Conservation (phyloP, 805 yeast genomes). For the Pichia californica region DNA sequence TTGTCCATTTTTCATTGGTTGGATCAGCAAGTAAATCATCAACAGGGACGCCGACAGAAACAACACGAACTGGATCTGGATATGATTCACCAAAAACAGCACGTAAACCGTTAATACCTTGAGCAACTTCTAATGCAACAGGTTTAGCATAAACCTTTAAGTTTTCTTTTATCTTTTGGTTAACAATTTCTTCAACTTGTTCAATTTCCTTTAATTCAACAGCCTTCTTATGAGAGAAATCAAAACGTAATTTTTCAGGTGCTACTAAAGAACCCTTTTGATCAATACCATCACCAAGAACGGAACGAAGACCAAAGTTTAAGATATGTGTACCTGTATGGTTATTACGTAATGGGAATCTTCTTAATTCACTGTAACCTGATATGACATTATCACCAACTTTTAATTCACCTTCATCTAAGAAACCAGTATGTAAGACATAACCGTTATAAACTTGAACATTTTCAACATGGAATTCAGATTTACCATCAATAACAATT, state of each 20-base stretch:
- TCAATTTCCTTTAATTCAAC: constrained; percentile 63
- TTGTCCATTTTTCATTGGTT: constrained; percentile 64
- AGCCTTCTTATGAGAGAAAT: constrained; percentile 89
- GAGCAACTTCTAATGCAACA: constrained; percentile 68
- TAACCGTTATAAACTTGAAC: constrained; percentile 93
- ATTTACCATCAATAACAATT: constrained; percentile 77
- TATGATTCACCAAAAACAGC: constrained; percentile 99
- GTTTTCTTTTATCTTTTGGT: constrained; percentile 65
- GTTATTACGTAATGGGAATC: constrained; percentile 95
- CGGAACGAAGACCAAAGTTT: constrained; percentile 81
- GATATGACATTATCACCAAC: constrained; percentile 73
- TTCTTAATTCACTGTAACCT: constrained; percentile 84
- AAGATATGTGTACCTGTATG: constrained; percentile 97
- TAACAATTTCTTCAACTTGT: constrained; percentile 69
- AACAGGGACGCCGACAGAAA: constrained; percentile 87
- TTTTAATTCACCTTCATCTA: constrained; percentile 68
- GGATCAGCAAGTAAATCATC: constrained; percentile 74
- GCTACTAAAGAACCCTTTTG: constrained; percentile 97
- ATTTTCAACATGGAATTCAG: constrained; percentile 86
- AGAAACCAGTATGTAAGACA: constrained; percentile 87
- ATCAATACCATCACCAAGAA: constrained; percentile 81
- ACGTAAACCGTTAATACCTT: constrained; percentile 75
- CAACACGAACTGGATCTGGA: constrained; percentile 98
- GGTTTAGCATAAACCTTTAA: constrained; percentile 75
- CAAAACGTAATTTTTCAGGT: constrained; percentile 92